Evolutionary conservation across 2,329 filamentous ascomycete species (phyloP).

Genomic region (Sclerotinia nivalis): DNA sequence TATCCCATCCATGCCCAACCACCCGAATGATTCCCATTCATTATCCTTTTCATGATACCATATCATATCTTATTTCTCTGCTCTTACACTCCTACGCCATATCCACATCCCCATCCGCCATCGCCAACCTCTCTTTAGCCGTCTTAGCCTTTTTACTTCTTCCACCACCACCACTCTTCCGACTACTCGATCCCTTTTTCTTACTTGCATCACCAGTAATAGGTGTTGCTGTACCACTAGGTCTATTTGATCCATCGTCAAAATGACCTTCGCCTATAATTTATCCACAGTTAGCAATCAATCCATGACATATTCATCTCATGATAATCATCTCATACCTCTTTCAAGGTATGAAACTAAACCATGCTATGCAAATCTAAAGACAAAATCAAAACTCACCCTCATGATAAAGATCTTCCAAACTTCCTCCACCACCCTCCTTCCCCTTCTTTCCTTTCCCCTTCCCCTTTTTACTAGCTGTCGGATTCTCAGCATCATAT

Average conservation of each 20-base stretch:
- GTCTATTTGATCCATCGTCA: slow-evolving; percentile 79
- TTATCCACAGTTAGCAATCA: slow-evolving; percentile 23
- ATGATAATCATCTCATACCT: slow-evolving; percentile 5
- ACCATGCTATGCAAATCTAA: slow-evolving; percentile 18
- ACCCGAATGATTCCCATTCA: neutral
- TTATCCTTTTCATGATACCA: neutral
- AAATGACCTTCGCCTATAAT: slow-evolving; percentile 88
- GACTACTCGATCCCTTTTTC: slow-evolving; percentile 37
- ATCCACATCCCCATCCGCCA: slow-evolving; percentile 59
- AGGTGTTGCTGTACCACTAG: slow-evolving; percentile 83
- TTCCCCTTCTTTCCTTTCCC: slow-evolving; percentile 53
- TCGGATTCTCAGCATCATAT: slow-evolving; percentile 58
- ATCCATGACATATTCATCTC: neutral
- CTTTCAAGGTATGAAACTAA: slow-evolving; percentile 19
- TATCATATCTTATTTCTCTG: neutral
- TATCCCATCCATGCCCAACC: neutral
- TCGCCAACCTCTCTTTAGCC: slow-evolving; percentile 66
- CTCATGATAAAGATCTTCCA: slow-evolving; percentile 99
- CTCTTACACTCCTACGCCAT: slow-evolving; percentile 6
- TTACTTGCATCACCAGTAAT: slow-evolving; percentile 58
- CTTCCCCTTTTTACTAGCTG: slow-evolving; percentile 62
- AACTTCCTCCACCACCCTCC: slow-evolving; percentile 55
- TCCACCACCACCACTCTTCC: slow-evolving; percentile 51
- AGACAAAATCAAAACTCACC: slow-evolving; percentile 59
- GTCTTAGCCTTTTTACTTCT: slow-evolving; percentile 65